phyloP scores from a whole-genome alignment of 2,329 filamentous ascomycete genomes.

The Colletotrichum brevisporum region DNA sequence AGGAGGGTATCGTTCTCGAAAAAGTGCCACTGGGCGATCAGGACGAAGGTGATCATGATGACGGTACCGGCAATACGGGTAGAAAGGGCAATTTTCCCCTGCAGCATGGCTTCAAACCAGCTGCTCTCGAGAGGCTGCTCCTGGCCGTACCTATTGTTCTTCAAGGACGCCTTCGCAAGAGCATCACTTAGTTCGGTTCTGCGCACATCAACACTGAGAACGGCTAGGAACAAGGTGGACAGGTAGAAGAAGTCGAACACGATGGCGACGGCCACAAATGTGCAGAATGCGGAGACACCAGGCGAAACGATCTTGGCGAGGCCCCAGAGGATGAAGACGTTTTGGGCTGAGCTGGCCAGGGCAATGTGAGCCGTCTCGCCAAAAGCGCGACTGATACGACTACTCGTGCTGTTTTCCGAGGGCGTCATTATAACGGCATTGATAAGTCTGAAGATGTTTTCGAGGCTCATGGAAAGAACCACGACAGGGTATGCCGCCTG shows the following conservation, averaged over 20 bases:
- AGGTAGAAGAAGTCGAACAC: constrained; percentile 83
- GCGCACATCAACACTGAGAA: constrained; percentile 84
- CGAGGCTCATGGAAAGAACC: constrained; percentile 82
- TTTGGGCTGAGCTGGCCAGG: constrained; percentile 77
- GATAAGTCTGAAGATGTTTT: constrained; percentile 86
- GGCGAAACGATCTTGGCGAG: constrained; percentile 77
- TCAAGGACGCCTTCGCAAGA: constrained; percentile 69
- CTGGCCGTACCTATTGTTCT: constrained; percentile 49
- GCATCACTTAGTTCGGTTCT: constrained; percentile 83
- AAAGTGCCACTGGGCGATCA: constrained; percentile 86
- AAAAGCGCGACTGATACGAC: constrained; percentile 80
- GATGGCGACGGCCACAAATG: constrained; percentile 81
- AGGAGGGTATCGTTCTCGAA: constrained; percentile 71
- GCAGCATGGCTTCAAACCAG: constrained; percentile 74
- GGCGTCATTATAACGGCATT: constrained; percentile 83
- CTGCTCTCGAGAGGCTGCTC: constrained; percentile 52
- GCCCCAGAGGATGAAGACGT: constrained; percentile 74
- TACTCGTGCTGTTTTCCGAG: constrained; percentile 77
- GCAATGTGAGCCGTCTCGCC: constrained; percentile 80
- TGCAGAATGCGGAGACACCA: constrained; percentile 82
- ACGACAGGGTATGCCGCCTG: too few species aligned
- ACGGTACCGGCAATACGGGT: constrained; percentile 80
- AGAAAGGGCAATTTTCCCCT: constrained; percentile 75
- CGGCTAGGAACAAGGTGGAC: constrained; percentile 83
- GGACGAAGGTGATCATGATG: constrained; percentile 78